A percentile compares a stretch with the other conserved stretches of the same genome.
These are phyloP conservation scores for Aspergillus japonicus DNA, from an alignment of 2,329 filamentous ascomycete species.

Conservation along the genomic window DNA sequence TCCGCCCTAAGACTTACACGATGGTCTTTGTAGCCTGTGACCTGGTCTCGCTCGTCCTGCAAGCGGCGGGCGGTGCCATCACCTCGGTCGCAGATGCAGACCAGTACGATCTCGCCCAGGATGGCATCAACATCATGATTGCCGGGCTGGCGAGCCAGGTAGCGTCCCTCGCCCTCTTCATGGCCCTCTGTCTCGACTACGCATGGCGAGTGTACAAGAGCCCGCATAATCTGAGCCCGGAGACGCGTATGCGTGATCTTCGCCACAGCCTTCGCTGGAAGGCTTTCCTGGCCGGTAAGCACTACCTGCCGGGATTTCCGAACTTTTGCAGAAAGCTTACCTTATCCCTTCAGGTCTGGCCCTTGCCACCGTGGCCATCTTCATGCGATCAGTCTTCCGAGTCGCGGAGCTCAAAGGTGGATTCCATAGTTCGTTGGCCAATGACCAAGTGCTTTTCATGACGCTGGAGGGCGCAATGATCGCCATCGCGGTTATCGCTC, in stretches of 20 bases:
- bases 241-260: not conserved
- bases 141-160: conserved; percentile 12
- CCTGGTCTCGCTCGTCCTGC: conserved; percentile 55
- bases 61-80: conserved; percentile 55
- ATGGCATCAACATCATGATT: conserved; percentile 23
- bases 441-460: conserved; percentile 51
- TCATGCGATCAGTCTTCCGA: conserved; percentile 50
- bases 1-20: conserved; percentile 9
- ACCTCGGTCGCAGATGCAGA: conserved; percentile 34
- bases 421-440: conserved; percentile 47
- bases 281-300: not conserved
- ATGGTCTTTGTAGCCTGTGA: conserved; percentile 57
- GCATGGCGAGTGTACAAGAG: conserved; percentile 7
- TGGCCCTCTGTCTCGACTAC: conserved; percentile 14
- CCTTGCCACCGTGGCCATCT: conserved; percentile 42
- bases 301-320: too few species aligned
- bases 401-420: conserved; percentile 51
- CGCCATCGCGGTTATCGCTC: conserved; percentile 11
- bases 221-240: not conserved
- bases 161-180: conserved; percentile 16
- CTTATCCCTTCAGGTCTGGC: not conserved
- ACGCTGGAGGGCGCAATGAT: conserved; percentile 55
- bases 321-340: too few species aligned
- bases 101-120: not conserved
- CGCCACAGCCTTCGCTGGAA: not conserved